These are phyloP conservation scores for Mentha longifolia DNA, from an alignment of 257 asterid species.

Conservation along the genomic window DNA sequence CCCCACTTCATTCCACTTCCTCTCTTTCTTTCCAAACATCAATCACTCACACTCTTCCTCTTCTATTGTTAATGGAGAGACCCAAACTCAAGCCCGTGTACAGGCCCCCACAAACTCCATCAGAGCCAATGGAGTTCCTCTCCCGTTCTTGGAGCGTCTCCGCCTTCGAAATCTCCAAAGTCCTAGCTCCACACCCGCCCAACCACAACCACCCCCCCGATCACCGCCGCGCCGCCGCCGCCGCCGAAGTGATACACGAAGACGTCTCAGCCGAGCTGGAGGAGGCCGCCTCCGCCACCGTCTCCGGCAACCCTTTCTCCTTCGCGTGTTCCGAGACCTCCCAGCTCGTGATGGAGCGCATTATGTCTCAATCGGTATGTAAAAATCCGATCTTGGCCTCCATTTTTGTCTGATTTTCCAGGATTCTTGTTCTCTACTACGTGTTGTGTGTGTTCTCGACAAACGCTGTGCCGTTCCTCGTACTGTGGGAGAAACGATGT, in stretches of 20 bases:
- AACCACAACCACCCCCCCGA: constrained; percentile 28
- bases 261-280: constrained; percentile 62
- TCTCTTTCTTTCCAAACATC: not conserved
- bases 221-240: constrained; percentile 36
- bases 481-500: constrained; percentile 18
- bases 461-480: not conserved
- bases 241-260: constrained; percentile 57
- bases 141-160: constrained; percentile 96
- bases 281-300: constrained; percentile 43
- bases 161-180: constrained; percentile 79
- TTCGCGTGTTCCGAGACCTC: constrained; percentile 87
- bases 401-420: not conserved
- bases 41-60: not conserved
- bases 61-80: constrained; percentile 57
- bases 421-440: constrained; percentile 11
- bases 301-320: constrained; percentile 85
- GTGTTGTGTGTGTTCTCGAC: constrained; percentile 2
- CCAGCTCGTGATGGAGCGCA: constrained; percentile 92
- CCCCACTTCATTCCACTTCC: constrained; percentile 2
- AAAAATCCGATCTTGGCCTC: constrained; percentile 1
- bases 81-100: constrained; percentile 48
- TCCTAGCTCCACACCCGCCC: constrained; percentile 51
- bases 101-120: constrained; percentile 86
- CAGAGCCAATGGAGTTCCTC: constrained; percentile 95
- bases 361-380: constrained; percentile 97